Evolutionary conservation across 1,284 basidiomycete genomes (phyloP), one percentile per base, ranked within the genome.

Genomic region (Cutaneotrichosporon sp.): DNA sequence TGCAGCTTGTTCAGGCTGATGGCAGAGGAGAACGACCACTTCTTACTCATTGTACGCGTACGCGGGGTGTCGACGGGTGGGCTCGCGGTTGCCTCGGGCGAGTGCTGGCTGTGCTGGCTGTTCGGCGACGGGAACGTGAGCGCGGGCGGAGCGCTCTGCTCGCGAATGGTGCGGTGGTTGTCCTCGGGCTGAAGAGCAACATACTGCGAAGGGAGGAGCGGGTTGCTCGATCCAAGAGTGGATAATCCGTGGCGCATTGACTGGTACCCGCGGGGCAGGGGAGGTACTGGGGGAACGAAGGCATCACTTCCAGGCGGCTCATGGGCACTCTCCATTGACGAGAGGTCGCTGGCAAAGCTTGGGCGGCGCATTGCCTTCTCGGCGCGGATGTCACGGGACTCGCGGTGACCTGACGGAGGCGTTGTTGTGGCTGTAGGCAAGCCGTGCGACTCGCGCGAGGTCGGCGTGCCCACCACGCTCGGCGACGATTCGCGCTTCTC

Each of bases 21-120:
- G 6, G 88, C 88, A 54, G 83, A 87, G 6, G 89, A 89, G 75
- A 97, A 90, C 65, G 90, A 94, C 92, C 92, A 97, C 75, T 96
- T 97, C 79, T 93, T 94, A 35, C 84, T 88, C 63, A 74, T 72
- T 22, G 44, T 57, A 19, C 61, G 53, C 12, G 51, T 49, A 22
- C 48, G 50, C 3, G 55, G 46, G 3, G 57, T 46, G 20, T 54
- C 47, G 9, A 29, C 34, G 8, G 25, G 22, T 5, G 53, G 44
- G 14, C 19, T 33, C 10, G 35, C 35, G 2, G 46, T 24, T 47
- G 20, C 51, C 35, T 12, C 51, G 1, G 57, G 49, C 26, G 59
- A 57, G 29, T 31, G 42, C 5, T 44, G 27, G 17, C 49, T 52
- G 29, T 31, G 42, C 5, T 44, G 27, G 17, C 49, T 52, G 39